A percentile compares a stretch with the other conserved stretches of the same genome.
phyloP scores from a whole-genome alignment of 352 stramenopile genomes.

The Saprolegnia parasitica region DNA sequence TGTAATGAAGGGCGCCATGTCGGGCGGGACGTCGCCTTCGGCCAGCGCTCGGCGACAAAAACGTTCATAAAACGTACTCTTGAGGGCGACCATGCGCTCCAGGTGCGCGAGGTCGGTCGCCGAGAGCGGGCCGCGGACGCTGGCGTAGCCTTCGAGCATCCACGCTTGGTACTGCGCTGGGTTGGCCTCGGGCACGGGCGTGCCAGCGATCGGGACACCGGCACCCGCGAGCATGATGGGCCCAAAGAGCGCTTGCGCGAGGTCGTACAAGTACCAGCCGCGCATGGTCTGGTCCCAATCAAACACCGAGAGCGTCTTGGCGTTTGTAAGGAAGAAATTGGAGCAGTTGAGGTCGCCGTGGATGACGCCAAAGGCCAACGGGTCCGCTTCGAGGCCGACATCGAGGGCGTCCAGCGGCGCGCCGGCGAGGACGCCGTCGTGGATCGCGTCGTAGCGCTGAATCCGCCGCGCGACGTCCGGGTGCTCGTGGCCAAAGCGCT shows the following conservation, averaged over 20 bases:
- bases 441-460: slow-evolving; percentile 4
- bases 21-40: slow-evolving; percentile 1
- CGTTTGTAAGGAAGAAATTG: not conserved
- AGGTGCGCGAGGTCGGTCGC: not conserved
- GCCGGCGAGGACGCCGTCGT: slow-evolving; percentile 5
- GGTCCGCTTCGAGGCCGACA: not conserved
- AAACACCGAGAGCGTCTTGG: not conserved
- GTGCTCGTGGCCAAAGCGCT: not conserved
- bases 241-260: slow-evolving; percentile 4
- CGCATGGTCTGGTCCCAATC: slow-evolving; percentile 17
- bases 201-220: not conserved
- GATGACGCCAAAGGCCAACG: not conserved
- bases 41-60: slow-evolving; percentile 3
- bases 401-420: not conserved
- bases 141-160: not conserved
- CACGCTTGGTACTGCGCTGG: not conserved
- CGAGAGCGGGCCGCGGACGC: not conserved
- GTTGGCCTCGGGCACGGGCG: slow-evolving; percentile 9
- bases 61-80: not conserved
- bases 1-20: slow-evolving; percentile 3
- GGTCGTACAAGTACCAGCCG: slow-evolving; percentile 3
- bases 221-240: slow-evolving; percentile 4
- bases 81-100: slow-evolving; percentile 3
- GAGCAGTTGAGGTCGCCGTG: slow-evolving; percentile 10
- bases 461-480: not conserved